Evolutionary conservation across 768 basidiomycete species (phyloP).

Genomic region (Rhizopogon salebrosus): DNA sequence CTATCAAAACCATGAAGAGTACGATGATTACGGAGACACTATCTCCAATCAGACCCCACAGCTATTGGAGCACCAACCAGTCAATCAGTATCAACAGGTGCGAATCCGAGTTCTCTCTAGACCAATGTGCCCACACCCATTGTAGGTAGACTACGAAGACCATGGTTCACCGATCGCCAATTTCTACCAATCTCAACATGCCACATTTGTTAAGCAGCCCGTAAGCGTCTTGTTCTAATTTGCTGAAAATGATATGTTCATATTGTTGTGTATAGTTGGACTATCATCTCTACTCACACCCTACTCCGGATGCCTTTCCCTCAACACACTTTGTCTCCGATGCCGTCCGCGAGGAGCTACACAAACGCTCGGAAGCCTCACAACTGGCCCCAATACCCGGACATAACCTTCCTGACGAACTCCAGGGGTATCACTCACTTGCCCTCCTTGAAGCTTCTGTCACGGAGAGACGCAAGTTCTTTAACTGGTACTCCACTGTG

Average conservation of each 20-base stretch:
- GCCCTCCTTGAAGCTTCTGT: conserved; percentile 63
- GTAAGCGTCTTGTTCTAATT: conserved; percentile 34
- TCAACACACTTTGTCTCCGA: conserved; percentile 85
- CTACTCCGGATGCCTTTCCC: conserved; percentile 51
- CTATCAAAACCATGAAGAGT: conserved; percentile 31
- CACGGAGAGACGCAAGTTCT: conserved; percentile 62
- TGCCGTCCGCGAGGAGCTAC: conserved; percentile 56
- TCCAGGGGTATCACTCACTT: conserved; percentile 88
- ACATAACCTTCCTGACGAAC: conserved; percentile 71
- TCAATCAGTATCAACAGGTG: conserved; percentile 12
- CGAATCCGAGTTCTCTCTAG: conserved; percentile 14
- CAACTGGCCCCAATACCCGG: conserved; percentile 35
- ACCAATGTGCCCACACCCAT: conserved; percentile 6
- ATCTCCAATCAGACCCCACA: conserved; percentile 8
- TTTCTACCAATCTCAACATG: conserved; percentile 38
- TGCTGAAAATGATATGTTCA: conserved; percentile 1
- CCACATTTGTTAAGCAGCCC: conserved; percentile 61
- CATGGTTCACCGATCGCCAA: conserved; percentile 15
- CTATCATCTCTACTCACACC: conserved; percentile 86
- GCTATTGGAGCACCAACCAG: conserved; percentile 18
- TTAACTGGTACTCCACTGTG: conserved; percentile 78
- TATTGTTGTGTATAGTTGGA: conserved; percentile 53
- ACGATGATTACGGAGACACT: conserved; percentile 27
- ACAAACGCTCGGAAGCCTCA: conserved; percentile 40
- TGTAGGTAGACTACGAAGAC: conserved; percentile 29